phyloP scores from a whole-genome alignment of 352 stramenopile species.

The Globisporangium splendens region DNA sequence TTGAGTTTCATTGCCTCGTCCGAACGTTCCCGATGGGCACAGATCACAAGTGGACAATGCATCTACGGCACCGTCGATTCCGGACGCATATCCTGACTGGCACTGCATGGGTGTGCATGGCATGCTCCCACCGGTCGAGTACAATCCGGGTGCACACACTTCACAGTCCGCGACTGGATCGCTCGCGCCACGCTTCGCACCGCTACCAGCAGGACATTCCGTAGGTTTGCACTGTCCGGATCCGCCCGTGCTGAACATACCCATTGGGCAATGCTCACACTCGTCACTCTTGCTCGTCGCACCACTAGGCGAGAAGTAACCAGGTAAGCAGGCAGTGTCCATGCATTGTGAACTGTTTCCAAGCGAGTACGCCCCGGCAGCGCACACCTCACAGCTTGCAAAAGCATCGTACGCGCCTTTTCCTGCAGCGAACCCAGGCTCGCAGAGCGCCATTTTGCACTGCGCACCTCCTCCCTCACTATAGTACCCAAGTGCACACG shows the following conservation, averaged over 20 bases:
- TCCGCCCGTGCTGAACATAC: conserved; percentile 33
- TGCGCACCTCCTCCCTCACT: conserved; percentile 27
- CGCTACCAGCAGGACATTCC: conserved; percentile 28
- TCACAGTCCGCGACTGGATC: conserved; percentile 22
- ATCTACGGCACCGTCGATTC: conserved; percentile 12
- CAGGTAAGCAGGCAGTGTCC: conserved; percentile 25
- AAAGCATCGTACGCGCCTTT: conserved; percentile 22
- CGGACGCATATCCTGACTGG: conserved; percentile 23
- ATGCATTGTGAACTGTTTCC: conserved; percentile 31
- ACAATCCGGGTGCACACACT: conserved; percentile 27
- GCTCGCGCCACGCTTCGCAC: conserved; percentile 23
- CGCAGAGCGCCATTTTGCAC: conserved; percentile 34
- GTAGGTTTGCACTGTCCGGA: conserved; percentile 31
- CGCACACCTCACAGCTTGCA: conserved; percentile 29
- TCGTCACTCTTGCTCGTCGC: conserved; percentile 19
- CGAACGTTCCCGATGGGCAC: conserved; percentile 28
- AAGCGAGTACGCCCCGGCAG: conserved; percentile 31
- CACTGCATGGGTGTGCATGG: conserved; percentile 32
- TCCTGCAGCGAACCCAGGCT: conserved; percentile 33
- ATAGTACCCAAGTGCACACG: conserved; percentile 34
- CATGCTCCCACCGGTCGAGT: conserved; percentile 28
- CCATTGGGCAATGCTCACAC: conserved; percentile 32
- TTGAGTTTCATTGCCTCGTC: conserved; percentile 30
- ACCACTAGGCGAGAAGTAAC: conserved; percentile 35
- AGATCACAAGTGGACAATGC: conserved; percentile 21